Percentiles rank a stretch among this genome's conserved stretches.
Conservation (phyloP, 176 grass and related monocot genomes). For the Juncus inflexus region DNA sequence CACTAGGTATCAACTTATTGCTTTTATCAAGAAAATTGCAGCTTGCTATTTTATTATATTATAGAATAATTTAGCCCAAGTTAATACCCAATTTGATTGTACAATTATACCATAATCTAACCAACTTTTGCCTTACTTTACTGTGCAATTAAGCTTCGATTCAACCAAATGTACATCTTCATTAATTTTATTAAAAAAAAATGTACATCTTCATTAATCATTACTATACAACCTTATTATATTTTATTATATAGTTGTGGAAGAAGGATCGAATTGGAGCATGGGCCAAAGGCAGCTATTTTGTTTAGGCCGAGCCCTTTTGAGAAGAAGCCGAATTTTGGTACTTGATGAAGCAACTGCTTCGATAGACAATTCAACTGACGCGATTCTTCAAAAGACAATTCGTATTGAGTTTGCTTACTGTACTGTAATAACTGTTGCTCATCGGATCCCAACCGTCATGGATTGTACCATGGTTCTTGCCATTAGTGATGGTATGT, state of each 20-base stretch:
- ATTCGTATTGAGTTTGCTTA: conserved; percentile 70
- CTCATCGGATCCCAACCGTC: conserved; percentile 81
- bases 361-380: conserved; percentile 86
- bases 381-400: conserved; percentile 82
- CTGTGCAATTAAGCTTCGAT: background rate
- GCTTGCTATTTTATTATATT: background rate
- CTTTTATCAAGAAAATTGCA: background rate
- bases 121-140: background rate
- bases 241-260: conserved; percentile 42
- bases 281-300: conserved; percentile 97
- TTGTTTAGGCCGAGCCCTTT: conserved; percentile 73
- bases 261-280: conserved; percentile 95
- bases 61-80: background rate
- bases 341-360: conserved; percentile 87
- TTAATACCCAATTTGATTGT: no score
- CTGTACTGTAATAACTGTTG: conserved; percentile 82
- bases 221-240: no score
- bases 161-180: no score
- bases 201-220: no score
- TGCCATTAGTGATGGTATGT: conserved; percentile 67
- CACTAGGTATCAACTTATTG: conserved; percentile 43
- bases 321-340: conserved; percentile 61
- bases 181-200: no score
- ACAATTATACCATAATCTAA: no score
- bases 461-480: conserved; percentile 84